These are phyloP conservation scores for Boletus speciosus DNA, from an alignment of 768 basidiomycete genomes.

Conservation along the genomic window DNA sequence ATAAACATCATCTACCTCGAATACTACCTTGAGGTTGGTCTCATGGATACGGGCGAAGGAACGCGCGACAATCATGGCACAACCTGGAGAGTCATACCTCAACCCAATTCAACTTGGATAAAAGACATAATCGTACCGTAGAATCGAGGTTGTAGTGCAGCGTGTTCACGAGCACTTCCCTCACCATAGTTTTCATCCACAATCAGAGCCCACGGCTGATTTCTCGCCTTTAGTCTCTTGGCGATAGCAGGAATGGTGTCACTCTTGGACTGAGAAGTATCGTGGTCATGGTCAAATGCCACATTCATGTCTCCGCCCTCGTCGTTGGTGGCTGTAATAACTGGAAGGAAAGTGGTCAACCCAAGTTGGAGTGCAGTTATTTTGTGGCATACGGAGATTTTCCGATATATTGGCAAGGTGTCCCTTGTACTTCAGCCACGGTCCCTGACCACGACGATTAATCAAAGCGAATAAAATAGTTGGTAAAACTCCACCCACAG, in stretches of 20 bases:
- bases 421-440: constrained; percentile 99
- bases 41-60: constrained; percentile 99
- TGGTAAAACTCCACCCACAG: constrained; percentile 48
- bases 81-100: constrained; percentile 46
- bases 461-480: neutral
- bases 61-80: constrained; percentile 80
- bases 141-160: constrained; percentile 93
- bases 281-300: constrained; percentile 74
- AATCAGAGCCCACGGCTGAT: constrained; percentile 88
- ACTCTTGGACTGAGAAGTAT: constrained; percentile 38
- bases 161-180: constrained; percentile 96
- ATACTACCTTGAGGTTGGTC: constrained; percentile 84
- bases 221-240: constrained; percentile 78
- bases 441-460: constrained; percentile 53
- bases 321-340: constrained; percentile 94
- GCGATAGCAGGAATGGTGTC: constrained; percentile 91
- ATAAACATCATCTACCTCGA: neutral
- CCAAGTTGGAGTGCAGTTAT: neutral
- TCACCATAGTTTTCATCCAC: constrained; percentile 99
- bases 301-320: constrained; percentile 92
- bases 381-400: constrained; percentile 69
- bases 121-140: constrained; percentile 50
- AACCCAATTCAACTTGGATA: neutral
- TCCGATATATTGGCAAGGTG: constrained; percentile 96
- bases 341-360: constrained; percentile 36